Percentiles rank a stretch among this genome's conserved stretches.
These are phyloP conservation scores for Mycena alexandri DNA, from an alignment of 768 basidiomycete species.

Conservation along the genomic window DNA sequence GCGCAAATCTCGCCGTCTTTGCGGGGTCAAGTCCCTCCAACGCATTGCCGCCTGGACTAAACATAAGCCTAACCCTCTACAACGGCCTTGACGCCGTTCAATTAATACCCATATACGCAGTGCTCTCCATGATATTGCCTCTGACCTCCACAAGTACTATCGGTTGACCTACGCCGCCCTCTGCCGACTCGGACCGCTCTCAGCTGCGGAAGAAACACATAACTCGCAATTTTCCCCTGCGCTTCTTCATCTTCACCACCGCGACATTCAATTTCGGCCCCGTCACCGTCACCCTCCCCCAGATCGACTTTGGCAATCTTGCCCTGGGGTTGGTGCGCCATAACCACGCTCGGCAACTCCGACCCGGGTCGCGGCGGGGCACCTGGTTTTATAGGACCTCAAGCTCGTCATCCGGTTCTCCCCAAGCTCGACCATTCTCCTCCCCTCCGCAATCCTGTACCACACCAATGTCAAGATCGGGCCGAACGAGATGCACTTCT, in stretches of 20 bases:
- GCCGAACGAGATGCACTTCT: background rate
- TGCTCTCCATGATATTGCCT: background rate
- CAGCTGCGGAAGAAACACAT: background rate
- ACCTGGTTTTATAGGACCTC: background rate
- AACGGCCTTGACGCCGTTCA: background rate
- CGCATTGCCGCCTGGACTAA: conserved; percentile 14
- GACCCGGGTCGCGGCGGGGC: background rate
- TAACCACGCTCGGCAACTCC: background rate
- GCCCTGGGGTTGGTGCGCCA: conserved; percentile 4
- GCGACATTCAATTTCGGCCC: conserved; percentile 10
- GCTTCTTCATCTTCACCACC: background rate
- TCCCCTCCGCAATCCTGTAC: background rate
- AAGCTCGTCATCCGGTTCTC: background rate
- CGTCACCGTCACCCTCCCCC: background rate
- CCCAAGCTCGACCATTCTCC: no score
- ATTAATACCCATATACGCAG: background rate
- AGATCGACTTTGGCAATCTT: conserved; percentile 1
- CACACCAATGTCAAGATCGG: background rate
- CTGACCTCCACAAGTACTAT: background rate
- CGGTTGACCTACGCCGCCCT: no score
- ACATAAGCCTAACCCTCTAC: background rate
- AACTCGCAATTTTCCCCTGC: background rate
- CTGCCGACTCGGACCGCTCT: no score
- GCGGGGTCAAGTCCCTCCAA: background rate
- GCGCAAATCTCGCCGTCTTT: background rate